A percentile compares a stretch with the other conserved stretches of the same genome.
Conservation (phyloP, 345 rosid species). For the Nephelium lappaceum region DNA sequence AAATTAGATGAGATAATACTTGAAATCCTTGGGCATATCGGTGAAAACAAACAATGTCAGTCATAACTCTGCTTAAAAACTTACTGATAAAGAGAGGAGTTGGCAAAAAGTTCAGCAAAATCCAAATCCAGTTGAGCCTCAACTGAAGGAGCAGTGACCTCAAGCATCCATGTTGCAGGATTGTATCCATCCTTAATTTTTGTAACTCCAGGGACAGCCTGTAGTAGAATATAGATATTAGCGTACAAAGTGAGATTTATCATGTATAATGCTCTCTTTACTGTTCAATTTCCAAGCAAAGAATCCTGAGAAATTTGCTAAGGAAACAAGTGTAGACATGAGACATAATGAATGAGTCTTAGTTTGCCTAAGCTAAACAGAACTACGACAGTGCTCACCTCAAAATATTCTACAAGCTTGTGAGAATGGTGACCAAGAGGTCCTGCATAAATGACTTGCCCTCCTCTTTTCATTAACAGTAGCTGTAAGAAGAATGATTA, state of each 20-base stretch:
- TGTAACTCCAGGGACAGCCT: constrained; percentile 78
- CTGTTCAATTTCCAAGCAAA: constrained; percentile 1
- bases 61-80: constrained; percentile 18
- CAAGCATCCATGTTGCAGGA: constrained; percentile 99
- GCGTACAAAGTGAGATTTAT: neutral
- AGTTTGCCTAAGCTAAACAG: neutral
- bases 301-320: neutral
- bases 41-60: neutral
- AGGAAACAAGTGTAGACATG: neutral
- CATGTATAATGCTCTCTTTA: too few species aligned
- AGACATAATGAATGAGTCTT: neutral
- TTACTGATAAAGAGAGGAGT: constrained; percentile 72
- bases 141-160: constrained; percentile 59
- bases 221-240: constrained; percentile 12
- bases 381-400: constrained; percentile 42
- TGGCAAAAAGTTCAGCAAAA: constrained; percentile 66
- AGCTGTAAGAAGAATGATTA: constrained; percentile 48
- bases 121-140: constrained; percentile 70
- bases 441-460: constrained; percentile 89
- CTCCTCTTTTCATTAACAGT: constrained; percentile 89
- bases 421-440: constrained; percentile 75
- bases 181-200: constrained; percentile 71
- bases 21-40: neutral
- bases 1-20: neutral
- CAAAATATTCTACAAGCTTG: constrained; percentile 81